Evolutionary conservation across 176 grass and related monocot species (phyloP).

Genomic region (Lolium rigidum): DNA sequence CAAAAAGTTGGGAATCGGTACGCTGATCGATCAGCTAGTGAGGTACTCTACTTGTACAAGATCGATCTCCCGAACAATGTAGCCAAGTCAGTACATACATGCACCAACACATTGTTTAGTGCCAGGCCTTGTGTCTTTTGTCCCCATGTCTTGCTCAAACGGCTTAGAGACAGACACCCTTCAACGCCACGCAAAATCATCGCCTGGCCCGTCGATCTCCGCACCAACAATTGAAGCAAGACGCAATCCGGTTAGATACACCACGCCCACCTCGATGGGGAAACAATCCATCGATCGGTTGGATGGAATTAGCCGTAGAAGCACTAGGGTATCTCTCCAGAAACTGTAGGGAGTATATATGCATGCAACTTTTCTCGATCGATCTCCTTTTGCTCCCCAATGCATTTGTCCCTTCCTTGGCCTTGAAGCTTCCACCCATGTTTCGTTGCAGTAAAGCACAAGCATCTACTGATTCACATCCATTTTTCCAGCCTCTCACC

Average conservation of each 20-base stretch:
- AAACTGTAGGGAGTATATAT: background rate
- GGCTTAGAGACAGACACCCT: background rate
- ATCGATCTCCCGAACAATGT: slow-evolving; percentile 33
- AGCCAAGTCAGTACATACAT: slow-evolving; percentile 39
- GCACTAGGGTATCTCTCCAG: background rate
- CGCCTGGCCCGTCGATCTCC: background rate
- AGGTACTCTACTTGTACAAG: slow-evolving; percentile 30
- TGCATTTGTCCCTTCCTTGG: slow-evolving; percentile 61
- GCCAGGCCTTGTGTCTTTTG: too few relatives aligned
- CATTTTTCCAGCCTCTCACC: slow-evolving; percentile 5
- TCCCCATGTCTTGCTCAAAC: slow-evolving; percentile 25
- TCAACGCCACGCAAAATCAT: slow-evolving; percentile 17
- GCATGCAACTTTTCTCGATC: background rate
- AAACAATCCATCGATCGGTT: slow-evolving; percentile 6
- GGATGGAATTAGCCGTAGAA: background rate
- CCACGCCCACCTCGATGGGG: background rate
- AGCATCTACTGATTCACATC: slow-evolving; percentile 54
- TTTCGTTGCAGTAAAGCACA: slow-evolving; percentile 50
- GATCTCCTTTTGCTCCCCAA: slow-evolving; percentile 23
- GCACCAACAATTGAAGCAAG: background rate
- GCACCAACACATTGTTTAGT: slow-evolving; percentile 28
- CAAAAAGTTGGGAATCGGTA: slow-evolving; percentile 27
- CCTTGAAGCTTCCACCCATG: slow-evolving; percentile 45
- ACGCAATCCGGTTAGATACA: background rate
- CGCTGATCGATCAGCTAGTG: slow-evolving; percentile 20